A percentile compares a stretch with the other conserved stretches of the same genome.
These are phyloP conservation scores for Meira nashicola DNA, from an alignment of 1,284 basidiomycete genomes.

Conservation along the genomic window DNA sequence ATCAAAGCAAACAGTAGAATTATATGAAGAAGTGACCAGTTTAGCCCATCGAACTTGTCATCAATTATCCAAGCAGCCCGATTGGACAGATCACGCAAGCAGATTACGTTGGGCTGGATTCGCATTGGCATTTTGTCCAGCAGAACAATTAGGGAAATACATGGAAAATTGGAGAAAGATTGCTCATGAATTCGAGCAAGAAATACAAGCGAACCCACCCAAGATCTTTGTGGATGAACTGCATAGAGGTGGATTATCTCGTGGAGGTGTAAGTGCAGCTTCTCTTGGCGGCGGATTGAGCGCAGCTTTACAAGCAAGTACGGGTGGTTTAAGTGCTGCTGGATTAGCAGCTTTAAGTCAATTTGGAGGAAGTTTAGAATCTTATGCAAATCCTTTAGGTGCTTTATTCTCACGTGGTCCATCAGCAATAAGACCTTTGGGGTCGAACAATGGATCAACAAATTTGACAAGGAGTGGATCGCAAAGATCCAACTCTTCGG, in stretches of 20 bases:
- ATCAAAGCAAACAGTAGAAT: background rate
- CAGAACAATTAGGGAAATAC: constrained; percentile 16
- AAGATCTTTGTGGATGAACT: background rate
- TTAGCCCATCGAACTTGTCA: constrained; percentile 23
- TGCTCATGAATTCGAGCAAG: constrained; percentile 16
- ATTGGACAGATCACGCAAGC: constrained; percentile 22
- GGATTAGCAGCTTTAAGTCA: background rate
- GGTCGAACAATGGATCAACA: background rate
- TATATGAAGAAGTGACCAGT: constrained; percentile 8
- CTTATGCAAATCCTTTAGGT: constrained; percentile 1
- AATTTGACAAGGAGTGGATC: constrained; percentile 7
- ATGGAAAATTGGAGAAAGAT: constrained; percentile 19
- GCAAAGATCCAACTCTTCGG: background rate
- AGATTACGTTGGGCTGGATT: constrained; percentile 20
- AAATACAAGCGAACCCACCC: constrained; percentile 17
- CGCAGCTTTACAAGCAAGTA: background rate
- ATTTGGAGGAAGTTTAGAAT: background rate
- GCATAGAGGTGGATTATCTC: background rate
- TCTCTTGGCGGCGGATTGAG: background rate
- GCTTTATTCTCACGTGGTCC: constrained; percentile 13
- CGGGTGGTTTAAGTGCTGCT: too few species aligned
- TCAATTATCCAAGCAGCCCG: constrained; percentile 25
- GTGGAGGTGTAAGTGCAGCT: background rate
- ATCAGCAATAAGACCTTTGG: background rate
- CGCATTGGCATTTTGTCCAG: constrained; percentile 21